Base-by-base conservation (phyloP, 176 grass and related monocot species). In the Cocos nucifera region DNA sequence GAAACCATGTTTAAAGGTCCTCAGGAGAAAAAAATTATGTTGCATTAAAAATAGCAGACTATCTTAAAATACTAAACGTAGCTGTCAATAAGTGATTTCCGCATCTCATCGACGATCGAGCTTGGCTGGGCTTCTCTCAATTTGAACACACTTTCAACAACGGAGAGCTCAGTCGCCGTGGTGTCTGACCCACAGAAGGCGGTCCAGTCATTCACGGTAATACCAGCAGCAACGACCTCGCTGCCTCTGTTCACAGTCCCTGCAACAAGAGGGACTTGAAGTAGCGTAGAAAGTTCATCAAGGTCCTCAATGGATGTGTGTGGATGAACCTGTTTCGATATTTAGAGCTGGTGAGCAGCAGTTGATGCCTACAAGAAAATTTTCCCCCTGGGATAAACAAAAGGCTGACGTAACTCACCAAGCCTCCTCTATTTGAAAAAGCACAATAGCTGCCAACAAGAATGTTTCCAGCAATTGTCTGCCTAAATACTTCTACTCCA, bases 211-310 rank as follows among this genome's bases (percentile, higher is more conserved):
- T 98, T 98, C 25, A 98, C 85, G 2, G 88, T 86, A 79, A 98
- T 85, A 53, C 94, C 94, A 3, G 84, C 87, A 48, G 94, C 94
- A 17, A 98, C 76, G 9, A 98, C 88, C 63, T 92, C 93, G 1
- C 93, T 98, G 17, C 93, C 93, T 49, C 93, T 78, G 85, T 98
- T 98, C 51, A 98, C 93, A 5, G 93, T 98, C 61, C 93, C 88
- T 28, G 93, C 88, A 1, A 98, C 88, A 18, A 98, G 81, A 4
- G 93, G 93, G 49, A 98, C 93, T 85, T 98, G 93, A 21, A 98
- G 84, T 55, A 98, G 88, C 0, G 93, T 98, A 5, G 93, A 98
- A 48, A 98, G 79, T 57, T 98, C 93, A 21, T 98, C 93, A 60
- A 92, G 87, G 61, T 98, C 93, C 74, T 98, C 93, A 49, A 98